These are phyloP conservation scores for Xylaria sp. DNA, from an alignment of 495 filamentous ascomycete species.

Conservation along the genomic window DNA sequence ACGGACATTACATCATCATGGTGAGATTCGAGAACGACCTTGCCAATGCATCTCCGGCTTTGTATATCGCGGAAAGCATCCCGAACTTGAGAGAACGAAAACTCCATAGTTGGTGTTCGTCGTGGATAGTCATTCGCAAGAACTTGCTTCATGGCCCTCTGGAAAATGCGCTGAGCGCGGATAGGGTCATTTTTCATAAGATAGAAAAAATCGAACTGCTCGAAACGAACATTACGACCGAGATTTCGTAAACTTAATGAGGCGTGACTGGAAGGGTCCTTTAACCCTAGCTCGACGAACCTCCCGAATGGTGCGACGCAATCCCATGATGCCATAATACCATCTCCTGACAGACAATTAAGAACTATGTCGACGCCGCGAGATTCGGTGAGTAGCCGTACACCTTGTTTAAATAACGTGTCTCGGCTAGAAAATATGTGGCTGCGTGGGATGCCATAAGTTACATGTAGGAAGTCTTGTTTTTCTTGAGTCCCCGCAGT, in stretches of 20 bases:
- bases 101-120: slow-evolving; percentile 34
- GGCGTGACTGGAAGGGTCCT: not conserved
- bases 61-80: slow-evolving; percentile 57
- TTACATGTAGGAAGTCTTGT: slow-evolving; percentile 1
- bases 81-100: slow-evolving; percentile 47
- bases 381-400: not conserved
- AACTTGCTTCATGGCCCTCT: slow-evolving; percentile 33
- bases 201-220: slow-evolving; percentile 23
- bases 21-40: slow-evolving; percentile 47
- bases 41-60: slow-evolving; percentile 54
- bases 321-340: slow-evolving; percentile 47
- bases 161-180: slow-evolving; percentile 33
- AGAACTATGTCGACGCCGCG: slow-evolving; percentile 27
- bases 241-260: slow-evolving; percentile 13
- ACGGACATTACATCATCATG: slow-evolving; percentile 28
- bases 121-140: slow-evolving; percentile 26
- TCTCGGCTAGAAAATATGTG: slow-evolving; percentile 26
- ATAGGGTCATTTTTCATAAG: slow-evolving; percentile 15
- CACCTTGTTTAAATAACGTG: slow-evolving; percentile 20
- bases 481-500: slow-evolving; percentile 21
- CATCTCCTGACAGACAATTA: slow-evolving; percentile 58
- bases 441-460: slow-evolving; percentile 18
- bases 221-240: slow-evolving; percentile 24
- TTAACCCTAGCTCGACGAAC: slow-evolving; percentile 48
- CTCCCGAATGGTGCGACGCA: slow-evolving; percentile 50